Percentiles rank a stretch among this genome's conserved stretches.
phyloP scores from a whole-genome alignment of 2,329 filamentous ascomycete genomes.

The Hymenoscyphus linearis region DNA sequence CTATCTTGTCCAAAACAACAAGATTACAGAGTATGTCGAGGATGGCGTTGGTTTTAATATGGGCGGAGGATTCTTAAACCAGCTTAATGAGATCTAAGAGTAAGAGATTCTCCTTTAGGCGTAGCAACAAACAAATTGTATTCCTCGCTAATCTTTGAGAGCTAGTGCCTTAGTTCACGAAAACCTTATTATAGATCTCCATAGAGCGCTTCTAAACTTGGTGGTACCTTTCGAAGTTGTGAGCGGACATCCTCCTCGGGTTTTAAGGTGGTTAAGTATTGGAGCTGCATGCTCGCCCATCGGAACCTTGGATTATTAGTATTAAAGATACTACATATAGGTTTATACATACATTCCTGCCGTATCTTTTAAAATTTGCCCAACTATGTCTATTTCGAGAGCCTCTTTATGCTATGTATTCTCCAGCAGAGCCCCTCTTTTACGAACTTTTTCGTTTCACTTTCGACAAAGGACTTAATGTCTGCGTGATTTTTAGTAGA shows the following conservation, averaged over 20 bases:
- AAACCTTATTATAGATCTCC: neutral
- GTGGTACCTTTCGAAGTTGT: neutral
- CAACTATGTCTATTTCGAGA: neutral
- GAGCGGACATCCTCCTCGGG: neutral
- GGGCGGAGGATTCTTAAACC: neutral
- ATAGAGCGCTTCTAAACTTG: neutral
- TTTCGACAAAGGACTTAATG: neutral
- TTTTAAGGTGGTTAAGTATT: neutral
- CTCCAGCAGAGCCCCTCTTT: neutral
- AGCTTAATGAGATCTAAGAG: neutral
- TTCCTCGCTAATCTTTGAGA: neutral
- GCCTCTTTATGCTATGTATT: neutral
- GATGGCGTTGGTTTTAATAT: neutral
- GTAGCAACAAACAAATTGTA: neutral
- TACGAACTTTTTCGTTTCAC: neutral
- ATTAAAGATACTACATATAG: neutral
- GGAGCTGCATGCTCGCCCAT: neutral
- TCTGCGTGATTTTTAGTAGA: neutral
- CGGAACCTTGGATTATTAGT: neutral
- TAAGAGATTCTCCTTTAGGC: neutral
- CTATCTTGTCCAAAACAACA: constrained; percentile 2
- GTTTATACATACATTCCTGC: neutral
- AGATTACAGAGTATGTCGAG: constrained; percentile 1
- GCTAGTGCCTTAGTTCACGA: neutral
- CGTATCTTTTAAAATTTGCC: neutral